Percentiles rank a stretch among this genome's conserved stretches.
Evolutionary conservation across 768 basidiomycete genomes (phyloP).

Genomic region (Podaxis pistillaris): DNA sequence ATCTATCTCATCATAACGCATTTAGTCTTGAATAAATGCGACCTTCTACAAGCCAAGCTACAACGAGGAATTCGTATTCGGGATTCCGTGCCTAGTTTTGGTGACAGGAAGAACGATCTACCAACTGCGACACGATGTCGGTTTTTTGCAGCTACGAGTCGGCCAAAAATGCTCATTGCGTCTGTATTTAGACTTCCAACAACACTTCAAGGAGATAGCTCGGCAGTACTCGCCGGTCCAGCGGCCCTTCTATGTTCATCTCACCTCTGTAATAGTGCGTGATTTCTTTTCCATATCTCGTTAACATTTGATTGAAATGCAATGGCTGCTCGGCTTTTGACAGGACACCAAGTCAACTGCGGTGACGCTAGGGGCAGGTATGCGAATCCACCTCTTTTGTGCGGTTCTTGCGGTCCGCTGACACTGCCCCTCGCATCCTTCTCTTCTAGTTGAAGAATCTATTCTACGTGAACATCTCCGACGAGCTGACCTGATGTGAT

Average conservation of each 20-base stretch:
- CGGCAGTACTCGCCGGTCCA: constrained; percentile 60
- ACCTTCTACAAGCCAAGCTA: constrained; percentile 71
- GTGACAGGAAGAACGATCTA: constrained; percentile 69
- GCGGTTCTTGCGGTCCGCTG: neutral
- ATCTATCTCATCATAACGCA: constrained; percentile 4
- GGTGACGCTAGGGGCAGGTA: constrained; percentile 65
- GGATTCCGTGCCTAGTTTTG: constrained; percentile 72
- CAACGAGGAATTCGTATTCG: constrained; percentile 62
- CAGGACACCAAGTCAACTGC: constrained; percentile 79
- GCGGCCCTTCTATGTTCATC: constrained; percentile 68
- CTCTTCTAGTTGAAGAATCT: constrained; percentile 59
- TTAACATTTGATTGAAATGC: neutral
- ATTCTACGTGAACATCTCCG: constrained; percentile 71
- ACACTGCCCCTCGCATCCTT: constrained; percentile 4
- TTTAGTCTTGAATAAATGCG: constrained; percentile 66
- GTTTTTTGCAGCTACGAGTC: constrained; percentile 24
- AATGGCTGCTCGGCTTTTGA: neutral
- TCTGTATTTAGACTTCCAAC: constrained; percentile 64
- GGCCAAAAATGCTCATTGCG: neutral
- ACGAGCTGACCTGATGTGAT: constrained; percentile 64
- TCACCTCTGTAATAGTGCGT: constrained; percentile 77
- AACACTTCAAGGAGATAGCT: constrained; percentile 76
- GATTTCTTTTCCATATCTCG: neutral
- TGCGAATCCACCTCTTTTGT: constrained; percentile 23
- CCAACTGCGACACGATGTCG: constrained; percentile 68